Conservation (phyloP, 371 early-diverging fungal genomes). For the Amoeboaphelidium protococcarum region DNA sequence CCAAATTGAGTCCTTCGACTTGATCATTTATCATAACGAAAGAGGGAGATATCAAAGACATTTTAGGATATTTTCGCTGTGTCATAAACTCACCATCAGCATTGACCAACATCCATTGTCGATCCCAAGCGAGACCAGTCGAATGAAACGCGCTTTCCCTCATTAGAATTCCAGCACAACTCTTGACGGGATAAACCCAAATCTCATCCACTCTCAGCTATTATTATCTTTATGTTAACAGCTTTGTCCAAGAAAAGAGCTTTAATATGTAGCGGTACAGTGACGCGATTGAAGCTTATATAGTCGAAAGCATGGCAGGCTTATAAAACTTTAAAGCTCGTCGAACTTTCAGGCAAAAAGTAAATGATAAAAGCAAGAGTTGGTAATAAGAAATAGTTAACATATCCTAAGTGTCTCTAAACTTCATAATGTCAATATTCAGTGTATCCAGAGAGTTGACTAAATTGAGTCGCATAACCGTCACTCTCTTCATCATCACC, state of each 20-base stretch:
- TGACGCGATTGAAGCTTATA: constrained; percentile 14
- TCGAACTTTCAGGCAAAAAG: constrained; percentile 1
- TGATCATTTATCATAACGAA: too few species aligned
- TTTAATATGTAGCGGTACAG: constrained; percentile 27
- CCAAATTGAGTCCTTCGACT: too few species aligned
- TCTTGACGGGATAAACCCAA: constrained; percentile 13
- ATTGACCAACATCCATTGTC: constrained; percentile 4
- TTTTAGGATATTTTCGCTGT: neutral
- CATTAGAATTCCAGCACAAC: constrained; percentile 6
- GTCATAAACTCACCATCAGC: neutral
- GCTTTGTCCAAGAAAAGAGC: constrained; percentile 33
- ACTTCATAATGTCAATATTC: too few species aligned
- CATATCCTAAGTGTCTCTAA: too few species aligned
- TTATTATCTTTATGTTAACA: constrained; percentile 32
- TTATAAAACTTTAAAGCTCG: constrained; percentile 13
- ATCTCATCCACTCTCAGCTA: constrained; percentile 16
- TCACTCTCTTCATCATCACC: neutral
- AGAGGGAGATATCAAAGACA: neutral
- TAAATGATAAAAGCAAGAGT: neutral
- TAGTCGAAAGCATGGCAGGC: constrained; percentile 16
- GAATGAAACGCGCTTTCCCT: neutral
- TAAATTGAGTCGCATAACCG: too few species aligned
- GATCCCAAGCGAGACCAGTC: constrained; percentile 5
- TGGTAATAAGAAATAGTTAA: too few species aligned
- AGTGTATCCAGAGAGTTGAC: too few species aligned